Conservation (phyloP, 1,284 basidiomycete genomes). For the Apiotrichum gracile region DNA sequence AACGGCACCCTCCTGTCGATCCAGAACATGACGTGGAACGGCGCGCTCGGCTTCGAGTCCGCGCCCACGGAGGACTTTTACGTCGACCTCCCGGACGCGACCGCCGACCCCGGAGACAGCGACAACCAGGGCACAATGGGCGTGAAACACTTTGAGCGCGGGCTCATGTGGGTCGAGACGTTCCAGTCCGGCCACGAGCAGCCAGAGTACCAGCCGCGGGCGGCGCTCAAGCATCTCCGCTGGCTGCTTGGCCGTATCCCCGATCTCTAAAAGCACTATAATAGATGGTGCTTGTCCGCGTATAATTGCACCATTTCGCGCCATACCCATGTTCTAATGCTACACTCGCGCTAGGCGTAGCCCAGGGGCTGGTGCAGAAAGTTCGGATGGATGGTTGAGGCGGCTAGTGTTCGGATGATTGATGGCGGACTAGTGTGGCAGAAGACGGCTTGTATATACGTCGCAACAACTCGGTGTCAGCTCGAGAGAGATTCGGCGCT, state of each 20-base stretch:
- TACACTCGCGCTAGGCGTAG: no score
- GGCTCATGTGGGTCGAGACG: conserved; percentile 18
- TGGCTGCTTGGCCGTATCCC: conserved; percentile 17
- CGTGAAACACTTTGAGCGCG: conserved; percentile 17
- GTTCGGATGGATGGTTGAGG: no score
- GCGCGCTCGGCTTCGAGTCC: conserved; percentile 18
- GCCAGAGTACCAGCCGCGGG: conserved; percentile 14
- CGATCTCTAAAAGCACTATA: no score
- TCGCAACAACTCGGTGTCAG: no score
- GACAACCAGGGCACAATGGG: conserved; percentile 12
- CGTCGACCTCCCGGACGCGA: neutral
- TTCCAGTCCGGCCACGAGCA: conserved; percentile 20
- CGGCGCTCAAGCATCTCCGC: conserved; percentile 10
- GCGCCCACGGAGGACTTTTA: neutral
- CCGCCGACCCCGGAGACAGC: neutral
- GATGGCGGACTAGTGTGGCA: no score
- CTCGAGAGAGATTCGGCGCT: no score
- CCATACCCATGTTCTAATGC: no score
- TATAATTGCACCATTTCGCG: no score
- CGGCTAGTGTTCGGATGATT: no score
- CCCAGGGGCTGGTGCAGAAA: no score
- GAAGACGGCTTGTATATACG: no score
- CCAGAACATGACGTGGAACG: conserved; percentile 36
- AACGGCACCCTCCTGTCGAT: conserved; percentile 28
- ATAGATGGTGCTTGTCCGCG: no score